Base-by-base conservation (phyloP, 768 basidiomycete species). In the Mycena floridula region DNA sequence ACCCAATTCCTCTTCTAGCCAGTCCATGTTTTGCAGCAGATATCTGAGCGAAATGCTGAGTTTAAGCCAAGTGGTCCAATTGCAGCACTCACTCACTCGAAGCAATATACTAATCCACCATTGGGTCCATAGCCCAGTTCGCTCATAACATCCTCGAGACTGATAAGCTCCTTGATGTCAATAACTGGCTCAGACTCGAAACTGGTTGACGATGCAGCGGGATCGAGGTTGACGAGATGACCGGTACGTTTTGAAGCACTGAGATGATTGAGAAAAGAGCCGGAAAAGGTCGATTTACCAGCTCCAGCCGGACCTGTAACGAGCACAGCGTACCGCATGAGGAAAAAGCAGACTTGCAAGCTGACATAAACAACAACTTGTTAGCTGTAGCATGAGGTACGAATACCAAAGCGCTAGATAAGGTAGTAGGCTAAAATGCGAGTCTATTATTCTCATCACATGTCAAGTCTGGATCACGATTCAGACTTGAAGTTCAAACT, bases 221-320 rank as follows among this genome's bases (percentile, higher is more conserved):
- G 96, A 64, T 98, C 96, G 49, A 98, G 82, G 65, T 98, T 99
- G 62, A 98, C 89, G 41, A 97, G 82, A 69, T 98, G 94, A 1
- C 80, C 89, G 0, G 82, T 79, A 7, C 96, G 78, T 50, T 81
- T 86, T 40, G 91, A 77, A 2, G 87, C 74, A 45, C 76, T 79
- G 4, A 97, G 79, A 65, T 98, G 95, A 8, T 89, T 93, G 48
- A 98, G 73, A 52, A 97, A 82, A 1, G 93, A 79, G 18, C 77
- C 71, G 54, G 89, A 87, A 58, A 99, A 95, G 0, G 96, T 98
- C 0, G 92, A 90, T 69, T 99, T 99, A 41, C 96, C 96, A 12
- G 96, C 92, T 40, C 96, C 96, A 2, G 96, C 96, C 39, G 96
- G 96, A n/a, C 96, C 96, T 44, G 85, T 88, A 41, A 92, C 79